phyloP scores from a whole-genome alignment of 768 basidiomycete species.

The Suillus weaverae region DNA sequence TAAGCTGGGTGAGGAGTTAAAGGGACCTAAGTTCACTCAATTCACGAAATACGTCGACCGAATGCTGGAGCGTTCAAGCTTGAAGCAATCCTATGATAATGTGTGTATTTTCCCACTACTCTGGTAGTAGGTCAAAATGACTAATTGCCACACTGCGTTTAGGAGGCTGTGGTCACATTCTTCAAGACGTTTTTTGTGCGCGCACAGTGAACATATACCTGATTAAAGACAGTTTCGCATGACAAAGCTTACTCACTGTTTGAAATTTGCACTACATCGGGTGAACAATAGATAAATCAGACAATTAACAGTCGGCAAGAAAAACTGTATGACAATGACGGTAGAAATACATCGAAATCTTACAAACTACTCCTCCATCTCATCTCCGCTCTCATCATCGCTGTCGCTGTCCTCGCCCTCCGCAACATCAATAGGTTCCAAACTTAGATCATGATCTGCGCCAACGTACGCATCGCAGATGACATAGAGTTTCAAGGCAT shows the following conservation, averaged over 20 bases:
- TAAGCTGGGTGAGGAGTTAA: conserved; percentile 42
- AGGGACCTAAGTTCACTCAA: conserved; percentile 44
- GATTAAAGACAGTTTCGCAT: background rate
- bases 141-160: background rate
- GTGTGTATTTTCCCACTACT: background rate
- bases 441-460: conserved; percentile 86
- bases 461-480: conserved; percentile 93
- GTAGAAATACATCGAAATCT: background rate
- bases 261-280: background rate
- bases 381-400: conserved; percentile 70
- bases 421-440: conserved; percentile 83
- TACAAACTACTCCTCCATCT: conserved; percentile 49
- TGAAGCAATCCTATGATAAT: background rate
- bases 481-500: conserved; percentile 81
- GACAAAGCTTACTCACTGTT: background rate
- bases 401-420: conserved; percentile 89
- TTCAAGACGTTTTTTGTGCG: background rate
- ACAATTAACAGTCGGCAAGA: background rate
- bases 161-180: background rate
- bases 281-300: background rate
- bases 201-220: background rate
- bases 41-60: conserved; percentile 49
- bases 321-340: background rate
- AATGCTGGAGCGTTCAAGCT: conserved; percentile 31
- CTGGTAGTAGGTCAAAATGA: background rate